Conservation (phyloP, 345 rosid species). For the Microthlaspi erraticum region DNA sequence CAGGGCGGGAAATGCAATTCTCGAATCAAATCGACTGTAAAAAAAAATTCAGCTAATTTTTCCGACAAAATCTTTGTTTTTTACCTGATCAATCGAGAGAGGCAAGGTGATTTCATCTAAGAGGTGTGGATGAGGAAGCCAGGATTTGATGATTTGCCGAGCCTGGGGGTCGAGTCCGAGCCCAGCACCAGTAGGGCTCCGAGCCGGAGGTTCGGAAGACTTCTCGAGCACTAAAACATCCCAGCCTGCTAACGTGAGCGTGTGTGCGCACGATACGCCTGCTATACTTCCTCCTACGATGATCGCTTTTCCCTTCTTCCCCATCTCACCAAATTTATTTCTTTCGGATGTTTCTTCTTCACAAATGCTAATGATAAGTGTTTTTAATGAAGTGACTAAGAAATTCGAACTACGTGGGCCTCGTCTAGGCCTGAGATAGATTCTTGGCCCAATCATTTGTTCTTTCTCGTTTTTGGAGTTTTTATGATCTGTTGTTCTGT, state of each 20-base stretch:
- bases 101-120: conserved; percentile 59
- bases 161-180: conserved; percentile 65
- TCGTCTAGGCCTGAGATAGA: background rate
- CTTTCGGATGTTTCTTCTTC: conserved; percentile 20
- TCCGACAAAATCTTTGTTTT: background rate
- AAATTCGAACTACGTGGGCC: background rate
- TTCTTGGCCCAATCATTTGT: no score
- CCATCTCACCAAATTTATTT: conserved; percentile 6
- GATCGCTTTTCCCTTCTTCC: conserved; percentile 54
- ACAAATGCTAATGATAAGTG: conserved; percentile 13
- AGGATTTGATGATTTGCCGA: conserved; percentile 55
- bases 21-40: background rate
- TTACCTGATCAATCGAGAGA: conserved; percentile 60
- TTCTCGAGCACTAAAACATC: conserved; percentile 72
- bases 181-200: conserved; percentile 87
- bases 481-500: no score
- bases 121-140: conserved; percentile 59
- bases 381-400: background rate
- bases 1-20: background rate
- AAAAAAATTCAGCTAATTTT: no score
- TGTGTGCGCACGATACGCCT: conserved; percentile 76
- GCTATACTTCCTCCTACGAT: conserved; percentile 85
- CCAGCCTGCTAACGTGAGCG: conserved; percentile 70
- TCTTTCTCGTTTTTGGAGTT: no score
- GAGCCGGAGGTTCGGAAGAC: conserved; percentile 56